Evolutionary conservation across 805 yeast genomes (phyloP).

Genomic region (Komagataella pseudopastoris): DNA sequence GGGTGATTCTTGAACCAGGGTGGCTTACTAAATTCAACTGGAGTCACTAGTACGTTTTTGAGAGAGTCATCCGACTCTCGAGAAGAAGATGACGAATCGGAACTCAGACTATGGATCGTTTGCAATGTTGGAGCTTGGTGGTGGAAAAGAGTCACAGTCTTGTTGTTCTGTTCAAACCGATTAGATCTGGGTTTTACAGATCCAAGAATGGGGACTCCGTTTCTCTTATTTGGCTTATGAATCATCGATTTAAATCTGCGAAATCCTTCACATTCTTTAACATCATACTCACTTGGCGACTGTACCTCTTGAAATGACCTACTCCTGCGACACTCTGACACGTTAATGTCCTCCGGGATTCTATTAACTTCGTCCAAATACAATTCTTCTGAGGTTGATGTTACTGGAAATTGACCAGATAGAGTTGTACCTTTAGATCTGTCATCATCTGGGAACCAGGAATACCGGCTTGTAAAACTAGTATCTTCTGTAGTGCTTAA

Average conservation of each 20-base stretch:
- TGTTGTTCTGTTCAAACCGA: not conserved
- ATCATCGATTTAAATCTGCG: not conserved
- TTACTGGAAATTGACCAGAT: not conserved
- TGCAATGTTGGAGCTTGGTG: conserved; percentile 3
- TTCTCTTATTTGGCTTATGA: not conserved
- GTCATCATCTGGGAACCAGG: conserved; percentile 17
- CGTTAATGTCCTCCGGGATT: not conserved
- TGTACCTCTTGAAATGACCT: not conserved
- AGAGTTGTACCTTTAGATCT: not conserved
- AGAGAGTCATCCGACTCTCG: not conserved
- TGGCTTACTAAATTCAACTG: not conserved
- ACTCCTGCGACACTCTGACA: not conserved
- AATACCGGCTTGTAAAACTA: conserved; percentile 10
- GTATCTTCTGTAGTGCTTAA: conserved; percentile 8
- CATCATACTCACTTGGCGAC: not conserved
- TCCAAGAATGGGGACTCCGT: not conserved
- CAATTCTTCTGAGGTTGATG: not conserved
- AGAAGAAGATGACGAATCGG: not conserved
- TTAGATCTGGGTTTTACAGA: not conserved
- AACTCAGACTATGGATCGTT: not conserved
- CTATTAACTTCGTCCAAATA: not conserved
- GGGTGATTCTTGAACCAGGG: not conserved
- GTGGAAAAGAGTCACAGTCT: conserved; percentile 7
- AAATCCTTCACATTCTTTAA: not conserved
- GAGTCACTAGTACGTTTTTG: not conserved